Base-by-base conservation (phyloP, 495 filamentous ascomycete genomes). In the Penicillium ucsense region DNA sequence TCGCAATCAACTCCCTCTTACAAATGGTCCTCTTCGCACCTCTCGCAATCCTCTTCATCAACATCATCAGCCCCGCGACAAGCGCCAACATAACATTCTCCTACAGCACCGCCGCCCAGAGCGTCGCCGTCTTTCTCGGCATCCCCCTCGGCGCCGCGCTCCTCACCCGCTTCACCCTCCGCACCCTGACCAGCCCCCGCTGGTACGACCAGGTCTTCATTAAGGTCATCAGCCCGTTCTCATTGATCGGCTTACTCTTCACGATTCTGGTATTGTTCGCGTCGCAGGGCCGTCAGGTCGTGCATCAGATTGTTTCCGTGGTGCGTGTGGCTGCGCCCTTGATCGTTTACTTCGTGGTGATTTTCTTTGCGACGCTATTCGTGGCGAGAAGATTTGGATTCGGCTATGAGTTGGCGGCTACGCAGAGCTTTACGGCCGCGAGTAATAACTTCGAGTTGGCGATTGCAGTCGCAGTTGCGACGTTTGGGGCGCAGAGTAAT, bases 401-500 rank as follows among this genome's bases (percentile, higher is more conserved):
- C 55, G 79, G 80, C 0, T 95, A 95, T 57, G 68, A 66, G 39
- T 56, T 89, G 3, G 76, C 78, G 2, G 75, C 77, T 8, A 94
- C 90, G 8, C 91, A 95, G 68, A 87, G 86, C 55, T 92, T 95
- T 54, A 95, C 90, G 1, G 90, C 90, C 4, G 91, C 90, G 3
- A 95, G 89, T 61, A 96, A 96, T 52, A 95, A 95, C 56, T 95
- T 96, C 56, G 90, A 95, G 70, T 65, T 95, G 11, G 90, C 90
- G 0, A 94, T 96, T 66, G 90, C 90, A 2, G 89, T 96, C 3
- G 89, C 87, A 3, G 81, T 95, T 4, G 87, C 89, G 3, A 82
- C 83, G 3, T 95, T 84, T 68, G 90, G 90, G 0, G 76, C 85
- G 1, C 66, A 82, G 30, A 88, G 84, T 54, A 84, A 90, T 38